Conservation (phyloP, 805 yeast species). For the Suhomyces vadensis region DNA sequence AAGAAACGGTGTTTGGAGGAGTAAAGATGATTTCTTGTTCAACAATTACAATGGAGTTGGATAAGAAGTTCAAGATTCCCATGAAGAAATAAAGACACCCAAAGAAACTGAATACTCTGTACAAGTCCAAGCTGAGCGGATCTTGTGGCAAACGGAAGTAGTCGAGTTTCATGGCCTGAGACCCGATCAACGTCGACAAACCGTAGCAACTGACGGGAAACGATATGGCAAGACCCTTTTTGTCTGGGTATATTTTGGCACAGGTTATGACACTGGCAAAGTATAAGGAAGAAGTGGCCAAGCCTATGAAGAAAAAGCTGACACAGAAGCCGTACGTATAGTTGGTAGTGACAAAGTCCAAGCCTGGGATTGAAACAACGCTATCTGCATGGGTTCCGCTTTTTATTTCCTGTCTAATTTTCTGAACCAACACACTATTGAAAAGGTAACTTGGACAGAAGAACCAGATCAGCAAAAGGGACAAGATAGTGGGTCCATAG, state of each 20-base stretch:
- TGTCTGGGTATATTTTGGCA: slow-evolving; percentile 78
- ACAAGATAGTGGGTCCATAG: slow-evolving; percentile 78
- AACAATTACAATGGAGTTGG: slow-evolving; percentile 64
- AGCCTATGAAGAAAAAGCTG: slow-evolving; percentile 62
- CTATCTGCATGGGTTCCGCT: background rate
- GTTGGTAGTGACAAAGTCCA: background rate
- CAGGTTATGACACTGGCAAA: slow-evolving; percentile 75
- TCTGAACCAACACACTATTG: slow-evolving; percentile 25
- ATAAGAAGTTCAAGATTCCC: slow-evolving; percentile 60
- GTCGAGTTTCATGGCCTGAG: slow-evolving; percentile 54
- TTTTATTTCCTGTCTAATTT: background rate
- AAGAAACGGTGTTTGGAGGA: slow-evolving; percentile 18
- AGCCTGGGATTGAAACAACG: background rate
- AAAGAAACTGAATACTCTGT: slow-evolving; percentile 54
- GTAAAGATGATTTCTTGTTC: slow-evolving; percentile 49
- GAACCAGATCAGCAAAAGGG: slow-evolving; percentile 57
- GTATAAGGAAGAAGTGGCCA: slow-evolving; percentile 71
- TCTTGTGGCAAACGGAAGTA: slow-evolving; percentile 35
- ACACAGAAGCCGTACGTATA: slow-evolving; percentile 35
- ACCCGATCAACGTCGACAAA: slow-evolving; percentile 70
- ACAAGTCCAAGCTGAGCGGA: slow-evolving; percentile 43
- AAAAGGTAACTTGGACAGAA: slow-evolving; percentile 69
- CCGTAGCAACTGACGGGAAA: slow-evolving; percentile 91
- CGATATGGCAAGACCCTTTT: slow-evolving; percentile 79
- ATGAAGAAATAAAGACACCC: slow-evolving; percentile 53